Percentiles rank a stretch among this genome's conserved stretches.
phyloP scores from a whole-genome alignment of 208 protist species.

The Trypanosoma caninum region DNA sequence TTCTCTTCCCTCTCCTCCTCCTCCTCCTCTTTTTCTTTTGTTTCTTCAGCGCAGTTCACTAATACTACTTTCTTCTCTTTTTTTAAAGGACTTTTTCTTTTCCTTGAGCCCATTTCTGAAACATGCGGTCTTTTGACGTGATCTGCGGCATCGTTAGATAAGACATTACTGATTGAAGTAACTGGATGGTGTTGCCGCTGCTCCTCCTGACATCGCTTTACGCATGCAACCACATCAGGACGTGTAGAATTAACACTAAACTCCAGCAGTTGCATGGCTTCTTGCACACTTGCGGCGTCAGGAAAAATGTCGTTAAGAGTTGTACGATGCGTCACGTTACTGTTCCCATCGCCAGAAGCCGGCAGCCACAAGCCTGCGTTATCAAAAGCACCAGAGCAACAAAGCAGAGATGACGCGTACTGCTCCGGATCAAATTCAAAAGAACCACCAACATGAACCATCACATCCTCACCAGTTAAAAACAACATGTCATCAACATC shows the following conservation, averaged over 20 bases:
- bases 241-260: conserved; percentile 18
- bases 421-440: conserved; percentile 26
- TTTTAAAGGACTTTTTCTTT: neutral
- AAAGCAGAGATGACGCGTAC: conserved; percentile 15
- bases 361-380: neutral
- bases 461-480: neutral
- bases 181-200: conserved; percentile 10
- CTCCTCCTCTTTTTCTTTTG: neutral
- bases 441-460: neutral
- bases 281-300: conserved; percentile 18
- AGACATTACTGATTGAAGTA: neutral
- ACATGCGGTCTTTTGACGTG: no score
- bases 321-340: neutral
- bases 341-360: neutral
- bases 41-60: no score
- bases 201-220: conserved; percentile 12
- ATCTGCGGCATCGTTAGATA: neutral
- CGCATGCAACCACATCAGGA: conserved; percentile 22
- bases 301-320: conserved; percentile 14
- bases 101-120: no score
- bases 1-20: neutral
- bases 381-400: neutral
- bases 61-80: neutral
- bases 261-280: conserved; percentile 16
- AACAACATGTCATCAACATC: neutral